Evolutionary conservation across 495 filamentous ascomycete genomes (phyloP), one percentile per base, ranked within the genome.

Genomic region (Hypoxylon trugodes): DNA sequence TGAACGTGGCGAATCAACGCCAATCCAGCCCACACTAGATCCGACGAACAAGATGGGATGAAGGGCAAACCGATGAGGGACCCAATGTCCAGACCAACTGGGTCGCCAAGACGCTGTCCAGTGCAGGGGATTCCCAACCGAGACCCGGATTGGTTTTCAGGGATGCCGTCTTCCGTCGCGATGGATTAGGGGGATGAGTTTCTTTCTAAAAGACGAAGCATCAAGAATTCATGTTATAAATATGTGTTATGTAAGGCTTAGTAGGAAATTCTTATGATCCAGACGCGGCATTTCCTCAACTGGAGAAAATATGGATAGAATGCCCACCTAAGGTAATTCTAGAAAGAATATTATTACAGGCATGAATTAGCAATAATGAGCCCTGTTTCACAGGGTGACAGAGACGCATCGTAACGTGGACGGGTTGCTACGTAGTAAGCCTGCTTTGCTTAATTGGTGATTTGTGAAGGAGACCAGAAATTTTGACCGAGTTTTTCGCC

Each of bases 391-490:
- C 18, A 56, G 50, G 43, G 42, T 49, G 25, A 33, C 54, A 35
- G 46, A 50, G 57, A 51, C 33, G 63, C 46, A 61, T 48, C 50
- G 45, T 51, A 21, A 61, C 63, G 57, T 66, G 57, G 43, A 33
- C 40, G 7, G n/a, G 41, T 15, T 60, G 16, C 45, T 55, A 51
- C 49, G n/a, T 60, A 50, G 36, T 45, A 50, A 51, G 61, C 35
- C 46, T n/a, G 37, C 21, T 30, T 59, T 24, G 37, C 32, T 15
- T 59, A 21, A 45, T 30, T 61, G 32, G 51, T 40, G 42, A 59
- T 36, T 52, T 38, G 47, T 8, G 13, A 13, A 28, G 24, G 49
- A 28, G 35, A 6, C 12, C 12, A 35, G 13, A n/a, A 43, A 59
- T 19, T 43, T 26, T 61, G 57, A 48, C 40, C 57, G 46, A 53